These are phyloP conservation scores for Alternaria atra DNA, from an alignment of 2,329 filamentous ascomycete genomes.

Conservation along the genomic window DNA sequence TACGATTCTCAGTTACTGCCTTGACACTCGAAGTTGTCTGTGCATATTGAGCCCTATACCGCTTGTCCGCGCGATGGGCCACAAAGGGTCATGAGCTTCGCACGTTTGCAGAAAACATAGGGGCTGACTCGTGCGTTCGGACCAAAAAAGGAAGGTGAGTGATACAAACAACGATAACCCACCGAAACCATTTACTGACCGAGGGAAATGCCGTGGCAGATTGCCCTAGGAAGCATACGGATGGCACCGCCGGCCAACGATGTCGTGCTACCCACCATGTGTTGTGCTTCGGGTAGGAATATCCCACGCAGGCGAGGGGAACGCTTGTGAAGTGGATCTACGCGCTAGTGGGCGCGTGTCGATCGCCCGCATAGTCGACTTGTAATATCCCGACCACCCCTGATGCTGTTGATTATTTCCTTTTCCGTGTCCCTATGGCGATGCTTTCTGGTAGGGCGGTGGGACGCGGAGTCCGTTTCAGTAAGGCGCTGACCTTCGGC, in stretches of 20 bases:
- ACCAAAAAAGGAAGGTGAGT: neutral
- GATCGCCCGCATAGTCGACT: conserved; percentile 8
- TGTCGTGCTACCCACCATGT: conserved; percentile 7
- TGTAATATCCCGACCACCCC: conserved; percentile 9
- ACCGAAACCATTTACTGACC: neutral
- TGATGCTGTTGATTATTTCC: conserved; percentile 1
- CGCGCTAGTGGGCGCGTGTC: neutral
- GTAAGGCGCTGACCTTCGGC: neutral
- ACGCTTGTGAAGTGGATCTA: neutral
- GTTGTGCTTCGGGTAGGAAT: neutral
- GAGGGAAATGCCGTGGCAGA: conserved; percentile 9
- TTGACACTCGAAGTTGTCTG: neutral
- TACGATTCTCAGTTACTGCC: neutral
- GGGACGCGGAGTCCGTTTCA: neutral
- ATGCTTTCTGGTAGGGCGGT: neutral
- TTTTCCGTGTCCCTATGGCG: neutral
- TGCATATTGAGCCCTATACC: neutral
- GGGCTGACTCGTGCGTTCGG: conserved; percentile 3
- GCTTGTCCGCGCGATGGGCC: neutral
- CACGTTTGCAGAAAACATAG: conserved; percentile 1
- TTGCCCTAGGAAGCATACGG: neutral
- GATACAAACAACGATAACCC: neutral
- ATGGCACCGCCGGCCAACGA: conserved; percentile 2
- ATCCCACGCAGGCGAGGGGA: conserved; percentile 9
- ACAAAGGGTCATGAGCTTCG: conserved; percentile 1